Base-by-base conservation (phyloP, 495 filamentous ascomycete genomes). In the Aspergillus taichungensis region DNA sequence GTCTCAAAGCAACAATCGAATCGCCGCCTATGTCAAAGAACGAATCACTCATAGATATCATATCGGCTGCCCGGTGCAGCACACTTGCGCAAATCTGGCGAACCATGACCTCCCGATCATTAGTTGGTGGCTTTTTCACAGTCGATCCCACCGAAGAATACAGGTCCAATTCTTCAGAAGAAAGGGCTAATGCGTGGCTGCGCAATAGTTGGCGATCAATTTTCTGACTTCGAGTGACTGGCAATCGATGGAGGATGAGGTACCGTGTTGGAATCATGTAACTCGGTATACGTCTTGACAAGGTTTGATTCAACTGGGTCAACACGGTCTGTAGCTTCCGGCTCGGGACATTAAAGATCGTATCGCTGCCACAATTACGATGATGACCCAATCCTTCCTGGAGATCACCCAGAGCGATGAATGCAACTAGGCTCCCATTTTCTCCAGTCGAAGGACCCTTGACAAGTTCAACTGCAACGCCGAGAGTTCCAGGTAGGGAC, bases 181-280 rank as follows among this genome's bases (percentile, higher is more conserved):
- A 24, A 24, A 24, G 18, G 18, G 18, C 18, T 4, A 24, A 24
- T 24, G 18, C 18, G 18, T 24, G 18, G 4, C 18, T 4, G 18
- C 36, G 36, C 60, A 43, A 37, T 70, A 56, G 8, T 56, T 37
- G 45, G 71, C 70, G 12, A 55, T 60, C 3, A 59, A 64, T 7
- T 46, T 46, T 0, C 50, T 59, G 12, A 59, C 39, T 6, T 66
- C 67, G 50, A 9, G 36, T 38, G 8, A 9, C 11, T 14, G 18
- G 18, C 36, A 38, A 13, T 9, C 6, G 3, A 13, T 14, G 36
- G 4, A 38, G 36, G n/a, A 14, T 11, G 8, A 38, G 8, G 18
- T 13, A 13, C 10, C n/a, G 36, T 3, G 36, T 13, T 7, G 36
- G 36, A 3, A 38, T 14, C 36, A 38, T 38, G 13, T 38, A 38